Evolutionary conservation across 345 rosid genomes (phyloP), one percentile per base, ranked within the genome.

Genomic region (Pistacia atlantica): DNA sequence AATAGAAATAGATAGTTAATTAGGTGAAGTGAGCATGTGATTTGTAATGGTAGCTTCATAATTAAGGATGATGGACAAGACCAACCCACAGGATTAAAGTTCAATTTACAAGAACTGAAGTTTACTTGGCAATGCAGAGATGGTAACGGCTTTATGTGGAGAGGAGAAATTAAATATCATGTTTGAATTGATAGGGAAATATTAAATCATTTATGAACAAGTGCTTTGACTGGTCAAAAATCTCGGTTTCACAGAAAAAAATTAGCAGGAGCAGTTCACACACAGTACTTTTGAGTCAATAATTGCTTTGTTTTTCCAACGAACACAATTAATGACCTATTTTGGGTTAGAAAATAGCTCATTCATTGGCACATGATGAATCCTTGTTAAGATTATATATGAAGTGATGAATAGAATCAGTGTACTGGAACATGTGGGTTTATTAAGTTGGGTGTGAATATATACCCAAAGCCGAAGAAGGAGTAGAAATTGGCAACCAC

Each of bases 1-100:
- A 42, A 42, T 42, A 42, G 5, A 8, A 42, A 42, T 4, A 42
- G 45, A 42, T 5, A 37, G 5, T 37, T 37, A 37, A 37, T 77
- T 64, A 25, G 80, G 79, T 75, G 80, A 82, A 77, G 68, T 72
- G 71, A 67, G 78, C 90, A 83, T 83, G 86, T 85, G 86, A 66
- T 80, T 31, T 80, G 55, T 63, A 52, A 63, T 69, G 46, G 8
- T 31, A 31, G 85, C 73, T 67, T 65, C 66, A 22, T 78, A 20
- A 28, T 42, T 58, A 72, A 42, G 73, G 65, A 4, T 13, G 20
- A 60, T 37, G 49, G 79, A 49, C 80, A 78, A 65, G 25, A 0
- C 14, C 75, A 80, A 63, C 80, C 74, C 79, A 77, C 35, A 12
- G 37, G 37, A 67, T 48, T 48, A 71, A 31, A 78, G 55, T 69